A percentile compares a stretch with the other conserved stretches of the same genome.
Conservation (phyloP, 2,329 filamentous ascomycete genomes). For the Chlorencoelia australis region DNA sequence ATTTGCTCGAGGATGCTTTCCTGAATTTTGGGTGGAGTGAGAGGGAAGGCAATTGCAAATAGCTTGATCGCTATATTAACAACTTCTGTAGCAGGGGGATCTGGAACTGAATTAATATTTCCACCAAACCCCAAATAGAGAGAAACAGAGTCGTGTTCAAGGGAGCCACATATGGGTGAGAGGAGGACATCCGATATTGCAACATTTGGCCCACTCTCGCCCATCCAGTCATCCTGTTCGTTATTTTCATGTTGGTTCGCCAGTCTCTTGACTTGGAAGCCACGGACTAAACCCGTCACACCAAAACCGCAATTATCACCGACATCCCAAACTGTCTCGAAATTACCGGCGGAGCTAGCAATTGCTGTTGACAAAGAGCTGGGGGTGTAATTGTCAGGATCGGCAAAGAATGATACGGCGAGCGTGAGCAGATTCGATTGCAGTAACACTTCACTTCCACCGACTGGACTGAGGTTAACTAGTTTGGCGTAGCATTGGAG, state of each 20-base stretch:
- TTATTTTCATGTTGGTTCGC: constrained; percentile 57
- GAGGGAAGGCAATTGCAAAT: constrained; percentile 81
- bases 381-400: constrained; percentile 78
- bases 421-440: constrained; percentile 88
- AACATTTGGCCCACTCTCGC: constrained; percentile 50
- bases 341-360: constrained; percentile 77
- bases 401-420: constrained; percentile 83
- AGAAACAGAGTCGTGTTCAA: constrained; percentile 81
- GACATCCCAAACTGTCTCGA: constrained; percentile 92
- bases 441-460: constrained; percentile 73
- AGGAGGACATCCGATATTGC: constrained; percentile 50
- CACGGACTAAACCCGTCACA: constrained; percentile 73
- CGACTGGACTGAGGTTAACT: constrained; percentile 76
- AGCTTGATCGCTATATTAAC: constrained; percentile 90
- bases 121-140: constrained; percentile 54
- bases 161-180: constrained; percentile 69
- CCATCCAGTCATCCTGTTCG: constrained; percentile 38
- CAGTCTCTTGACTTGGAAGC: constrained; percentile 62
- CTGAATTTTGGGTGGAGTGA: constrained; percentile 85
- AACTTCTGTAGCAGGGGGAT: constrained; percentile 83
- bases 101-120: constrained; percentile 41
- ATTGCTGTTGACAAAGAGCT: constrained; percentile 85
- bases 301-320: constrained; percentile 93
- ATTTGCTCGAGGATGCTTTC: constrained; percentile 94
- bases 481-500: constrained; percentile 92